Conservation (phyloP, 345 rosid species). For the Theobroma cacao region DNA sequence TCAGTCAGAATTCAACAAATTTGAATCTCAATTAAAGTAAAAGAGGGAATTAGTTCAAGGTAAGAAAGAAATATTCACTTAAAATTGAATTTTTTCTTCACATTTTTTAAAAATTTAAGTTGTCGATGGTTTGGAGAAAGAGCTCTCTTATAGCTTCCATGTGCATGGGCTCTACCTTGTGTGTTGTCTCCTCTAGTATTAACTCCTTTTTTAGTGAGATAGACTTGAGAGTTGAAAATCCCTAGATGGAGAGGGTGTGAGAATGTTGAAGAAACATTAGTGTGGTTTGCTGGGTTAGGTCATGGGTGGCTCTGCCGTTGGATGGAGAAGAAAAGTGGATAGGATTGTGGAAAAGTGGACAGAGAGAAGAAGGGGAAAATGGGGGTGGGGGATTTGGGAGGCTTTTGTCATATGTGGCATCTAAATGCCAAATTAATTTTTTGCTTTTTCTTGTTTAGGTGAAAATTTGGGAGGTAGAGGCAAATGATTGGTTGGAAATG, state of each 20-base stretch:
- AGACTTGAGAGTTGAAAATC: not conserved
- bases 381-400: not conserved
- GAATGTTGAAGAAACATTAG: no score
- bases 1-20: not conserved
- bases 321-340: not conserved
- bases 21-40: not conserved
- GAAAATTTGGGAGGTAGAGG: not conserved
- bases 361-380: no score
- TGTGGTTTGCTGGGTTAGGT: not conserved
- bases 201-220: not conserved
- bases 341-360: not conserved
- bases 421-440: not conserved
- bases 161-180: not conserved
- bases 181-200: not conserved
- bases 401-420: not conserved
- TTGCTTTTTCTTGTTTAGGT: not conserved
- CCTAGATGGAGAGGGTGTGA: not conserved
- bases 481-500: not conserved
- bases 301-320: not conserved
- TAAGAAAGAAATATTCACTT: not conserved
- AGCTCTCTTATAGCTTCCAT: not conserved
- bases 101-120: not conserved
- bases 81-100: not conserved
- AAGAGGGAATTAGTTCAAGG: not conserved
- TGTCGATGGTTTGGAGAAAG: not conserved